A percentile compares a stretch with the other conserved stretches of the same genome.
Conservation (phyloP, 768 basidiomycete genomes). For the Lactarius quietus region DNA sequence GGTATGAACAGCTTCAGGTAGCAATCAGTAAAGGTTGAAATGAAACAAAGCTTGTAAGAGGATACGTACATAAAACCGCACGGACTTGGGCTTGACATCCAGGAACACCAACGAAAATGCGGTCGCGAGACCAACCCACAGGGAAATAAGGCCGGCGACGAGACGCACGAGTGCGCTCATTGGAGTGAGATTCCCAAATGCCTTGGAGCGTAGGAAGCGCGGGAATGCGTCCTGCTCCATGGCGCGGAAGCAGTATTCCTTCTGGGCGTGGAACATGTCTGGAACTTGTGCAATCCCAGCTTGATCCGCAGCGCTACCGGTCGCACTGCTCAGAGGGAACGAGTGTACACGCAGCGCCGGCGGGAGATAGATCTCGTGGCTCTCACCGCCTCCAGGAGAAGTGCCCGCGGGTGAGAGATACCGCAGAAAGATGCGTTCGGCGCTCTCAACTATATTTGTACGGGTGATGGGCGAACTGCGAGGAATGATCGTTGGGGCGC, state of each 20-base stretch:
- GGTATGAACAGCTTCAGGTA: slow-evolving; percentile 82
- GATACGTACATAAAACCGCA: slow-evolving; percentile 87
- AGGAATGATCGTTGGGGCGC: slow-evolving; percentile 92
- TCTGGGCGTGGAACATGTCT: slow-evolving; percentile 96
- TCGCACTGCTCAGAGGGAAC: slow-evolving; percentile 83
- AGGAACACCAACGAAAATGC: slow-evolving; percentile 93
- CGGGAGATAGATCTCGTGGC: slow-evolving; percentile 97
- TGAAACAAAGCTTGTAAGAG: slow-evolving; percentile 7
- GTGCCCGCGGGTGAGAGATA: slow-evolving; percentile 85
- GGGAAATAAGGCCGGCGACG: slow-evolving; percentile 73
- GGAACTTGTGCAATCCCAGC: slow-evolving; percentile 84
- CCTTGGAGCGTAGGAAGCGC: slow-evolving; percentile 91
- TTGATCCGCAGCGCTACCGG: slow-evolving; percentile 62
- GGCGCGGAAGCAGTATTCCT: slow-evolving; percentile 94
- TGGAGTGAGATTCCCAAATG: slow-evolving; percentile 96
- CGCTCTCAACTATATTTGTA: slow-evolving; percentile 84
- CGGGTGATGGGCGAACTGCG: slow-evolving; percentile 89
- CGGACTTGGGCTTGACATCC: slow-evolving; percentile 88
- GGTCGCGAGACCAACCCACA: slow-evolving; percentile 93
- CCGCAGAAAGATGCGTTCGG: slow-evolving; percentile 93
- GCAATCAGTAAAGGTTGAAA: slow-evolving; percentile 10
- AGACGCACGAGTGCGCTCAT: slow-evolving; percentile 85
- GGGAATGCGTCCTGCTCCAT: slow-evolving; percentile 97
- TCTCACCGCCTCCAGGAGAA: slow-evolving; percentile 74
- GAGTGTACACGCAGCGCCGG: slow-evolving; percentile 86